Evolutionary conservation across 2,329 filamentous ascomycete species (phyloP), one percentile per base, ranked within the genome.

Genomic region (Aspergillus spinulosporus): DNA sequence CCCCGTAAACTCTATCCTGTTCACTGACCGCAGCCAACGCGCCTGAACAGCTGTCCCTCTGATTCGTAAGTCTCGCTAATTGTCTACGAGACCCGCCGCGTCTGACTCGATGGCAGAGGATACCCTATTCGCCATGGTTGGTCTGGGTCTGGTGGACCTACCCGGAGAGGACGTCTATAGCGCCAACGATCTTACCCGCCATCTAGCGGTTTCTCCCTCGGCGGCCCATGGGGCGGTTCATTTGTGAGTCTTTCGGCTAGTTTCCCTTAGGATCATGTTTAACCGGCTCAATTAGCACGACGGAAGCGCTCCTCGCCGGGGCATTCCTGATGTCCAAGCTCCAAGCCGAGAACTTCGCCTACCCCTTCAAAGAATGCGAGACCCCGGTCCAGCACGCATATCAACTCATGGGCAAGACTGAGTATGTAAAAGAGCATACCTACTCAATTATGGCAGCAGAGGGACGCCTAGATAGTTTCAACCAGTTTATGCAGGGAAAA

Each of bases 401-500:
- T 53, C 59, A 62, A 32, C 56, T 68, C 2, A 67, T 73, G 58
- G 72, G 72, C 2, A 52, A 69, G 12, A 49, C 67, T 1, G 54
- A 64, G 2, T 63, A 73, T 6, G 60, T 67, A 7, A 56, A 65
- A 1, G 59, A 71, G 40, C 72, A 74, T 49, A 71, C 72, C 0
- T 74, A 74, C 47, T 67, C 67, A 0, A 74, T 74, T 6, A 74
- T 74, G 70, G 64, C 67, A 8, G 57, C 55, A 1, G 66, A 72
- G 54, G 69, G 69, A 21, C 71, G 72, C 9, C 73, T 74, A 70
- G 67, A 68, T 26, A 73, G 71, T 52, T 74, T 74, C 44, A 74
- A 74, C 32, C 53, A 59, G n/a, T 74, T 75, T 57, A 74, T 74
- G 72, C 66, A 67, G 2, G 71, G 72, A 49, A 74, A 74, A 49